These are phyloP conservation scores for Candida broadrunensis DNA, from an alignment of 805 yeast species.

Conservation along the genomic window DNA sequence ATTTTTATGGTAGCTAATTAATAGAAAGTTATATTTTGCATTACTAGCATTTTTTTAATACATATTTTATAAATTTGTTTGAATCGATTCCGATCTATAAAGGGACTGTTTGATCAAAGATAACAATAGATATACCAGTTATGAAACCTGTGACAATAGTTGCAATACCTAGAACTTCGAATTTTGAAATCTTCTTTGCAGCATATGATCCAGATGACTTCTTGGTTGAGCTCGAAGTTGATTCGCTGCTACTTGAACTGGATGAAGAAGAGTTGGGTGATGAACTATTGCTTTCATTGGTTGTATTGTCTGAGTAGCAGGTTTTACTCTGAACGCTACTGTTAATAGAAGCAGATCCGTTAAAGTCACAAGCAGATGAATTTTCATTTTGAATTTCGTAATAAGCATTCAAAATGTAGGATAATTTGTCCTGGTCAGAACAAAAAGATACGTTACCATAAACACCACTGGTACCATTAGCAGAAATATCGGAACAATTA, in stretches of 20 bases:
- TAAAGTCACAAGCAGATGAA: conserved; percentile 61
- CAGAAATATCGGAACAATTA: conserved; percentile 60
- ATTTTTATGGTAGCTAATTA: conserved; percentile 79
- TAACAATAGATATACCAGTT: conserved; percentile 43
- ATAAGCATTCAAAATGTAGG: conserved; percentile 64
- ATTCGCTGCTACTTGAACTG: conserved; percentile 16
- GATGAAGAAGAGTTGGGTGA: conserved; percentile 16
- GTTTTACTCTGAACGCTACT: conserved; percentile 24
- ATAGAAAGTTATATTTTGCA: conserved; percentile 1
- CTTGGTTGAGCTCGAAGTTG: conserved; percentile 22
- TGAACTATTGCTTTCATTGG: conserved; percentile 11
- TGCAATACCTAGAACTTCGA: conserved; percentile 31
- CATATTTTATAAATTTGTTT: background rate
- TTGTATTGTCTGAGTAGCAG: conserved; percentile 22
- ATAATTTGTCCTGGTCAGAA: conserved; percentile 58
- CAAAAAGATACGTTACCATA: conserved; percentile 79
- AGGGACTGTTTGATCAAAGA: conserved; percentile 3
- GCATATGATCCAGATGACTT: conserved; percentile 3
- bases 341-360: conserved; percentile 58
- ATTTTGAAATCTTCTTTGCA: conserved; percentile 8
- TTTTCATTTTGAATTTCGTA: conserved; percentile 44
- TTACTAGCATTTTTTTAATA: background rate
- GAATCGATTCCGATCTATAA: background rate
- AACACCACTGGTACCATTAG: conserved; percentile 60
- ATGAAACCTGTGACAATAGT: conserved; percentile 35